Conservation (phyloP, 768 basidiomycete species). For the Trametes cingulata region DNA sequence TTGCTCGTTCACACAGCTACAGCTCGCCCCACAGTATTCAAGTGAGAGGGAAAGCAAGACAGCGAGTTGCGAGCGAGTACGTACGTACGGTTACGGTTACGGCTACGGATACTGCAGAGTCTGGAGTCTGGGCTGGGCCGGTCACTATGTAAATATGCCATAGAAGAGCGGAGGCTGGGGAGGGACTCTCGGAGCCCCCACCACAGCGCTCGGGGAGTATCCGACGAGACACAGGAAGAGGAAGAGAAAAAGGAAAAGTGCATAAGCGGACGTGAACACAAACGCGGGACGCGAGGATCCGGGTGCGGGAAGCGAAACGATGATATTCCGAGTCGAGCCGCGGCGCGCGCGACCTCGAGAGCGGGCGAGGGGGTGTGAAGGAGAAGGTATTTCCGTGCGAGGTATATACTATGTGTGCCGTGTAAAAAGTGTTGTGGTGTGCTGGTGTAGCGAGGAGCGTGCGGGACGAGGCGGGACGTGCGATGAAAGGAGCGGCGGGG, state of each 20-base stretch:
- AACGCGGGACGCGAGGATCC: neutral
- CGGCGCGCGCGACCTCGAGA: neutral
- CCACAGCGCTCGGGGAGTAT: neutral
- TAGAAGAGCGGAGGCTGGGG: conserved; percentile 2
- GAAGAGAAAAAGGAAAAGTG: neutral
- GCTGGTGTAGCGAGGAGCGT: neutral
- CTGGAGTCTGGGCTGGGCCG: no score
- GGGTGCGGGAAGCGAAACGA: neutral
- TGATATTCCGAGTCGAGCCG: conserved; percentile 7
- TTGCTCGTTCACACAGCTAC: no score
- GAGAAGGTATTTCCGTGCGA: conserved; percentile 20
- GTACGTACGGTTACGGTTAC: neutral
- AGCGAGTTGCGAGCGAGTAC: neutral
- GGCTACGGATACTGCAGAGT: conserved; percentile 15
- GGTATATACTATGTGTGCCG: conserved; percentile 20
- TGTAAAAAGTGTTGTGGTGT: conserved; percentile 3
- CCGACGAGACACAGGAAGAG: neutral
- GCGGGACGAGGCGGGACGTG: neutral
- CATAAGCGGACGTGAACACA: neutral
- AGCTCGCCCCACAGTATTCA: no score
- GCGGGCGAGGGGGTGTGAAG: neutral
- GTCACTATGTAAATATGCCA: conserved; percentile 5
- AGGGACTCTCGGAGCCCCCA: conserved; percentile 4
- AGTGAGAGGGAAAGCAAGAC: conserved; percentile 49
- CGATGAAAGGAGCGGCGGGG: conserved; percentile 21